Base-by-base conservation (phyloP, 2,329 filamentous ascomycete genomes). In the Microdochium paspali region DNA sequence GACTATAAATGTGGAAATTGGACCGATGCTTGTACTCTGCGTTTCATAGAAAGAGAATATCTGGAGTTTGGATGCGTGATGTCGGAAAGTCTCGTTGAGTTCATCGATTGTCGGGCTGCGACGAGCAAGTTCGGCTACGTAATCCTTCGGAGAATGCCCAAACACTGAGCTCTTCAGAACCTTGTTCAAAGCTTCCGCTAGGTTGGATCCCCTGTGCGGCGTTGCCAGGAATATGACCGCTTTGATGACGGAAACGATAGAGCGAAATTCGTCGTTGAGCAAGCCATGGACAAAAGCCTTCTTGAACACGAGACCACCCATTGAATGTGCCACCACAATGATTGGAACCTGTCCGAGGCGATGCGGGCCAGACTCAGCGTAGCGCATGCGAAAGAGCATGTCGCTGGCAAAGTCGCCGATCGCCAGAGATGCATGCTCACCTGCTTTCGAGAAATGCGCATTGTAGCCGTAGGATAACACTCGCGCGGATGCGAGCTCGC, bases 41-140 rank as follows among this genome's bases (percentile, higher is more conserved):
- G 61, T 66, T 47, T 67, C 63, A 44, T 63, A 67, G 44, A 67
- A 67, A 0, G 65, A 67, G 44, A 56, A 59, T 1, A 68, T 58
- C 1, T 61, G 45, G 1, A 68, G 44, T 24, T 59, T 56, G 3
- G 53, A 30, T 0, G 51, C 51, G 44, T 54, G 50, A 44, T 62
- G 55, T 3, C 58, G 58, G 53, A 68, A 68, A 2, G 58, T 52
- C 24, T 68, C 61, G 47, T 66, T 66, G 18, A 66, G 53, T 18
- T 58, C 51, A 28, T 57, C 50, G 15, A 63, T 52, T 1, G 50
- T 56, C 0, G 46, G 54, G 42, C 48, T 54, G 46, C 35, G 46
- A 26, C 40, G 55, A 1, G 26, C 45, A 1, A 66, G 56, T 12
- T 64, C 62, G 1, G 45, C 28, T 9, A 64, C 50, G 43, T 54